Evolutionary conservation across 139 green algal species (phyloP).

Genomic region (Dunaliella sp.): DNA sequence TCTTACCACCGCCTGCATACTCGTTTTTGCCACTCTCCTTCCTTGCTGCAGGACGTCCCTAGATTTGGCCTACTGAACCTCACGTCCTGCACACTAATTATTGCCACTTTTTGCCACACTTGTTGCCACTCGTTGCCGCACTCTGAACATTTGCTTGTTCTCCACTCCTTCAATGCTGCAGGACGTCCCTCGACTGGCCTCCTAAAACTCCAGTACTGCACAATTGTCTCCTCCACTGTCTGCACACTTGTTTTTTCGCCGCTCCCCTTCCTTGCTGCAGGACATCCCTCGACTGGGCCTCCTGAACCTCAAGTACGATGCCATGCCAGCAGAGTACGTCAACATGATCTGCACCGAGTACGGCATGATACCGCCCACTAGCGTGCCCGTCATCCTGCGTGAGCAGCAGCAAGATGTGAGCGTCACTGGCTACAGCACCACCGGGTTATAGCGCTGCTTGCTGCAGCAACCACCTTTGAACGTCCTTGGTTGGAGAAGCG

Average conservation of each 20-base stretch:
- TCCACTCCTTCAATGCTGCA: too few relatives aligned
- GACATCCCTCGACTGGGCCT: constrained; percentile 56
- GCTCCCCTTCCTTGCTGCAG: neutral
- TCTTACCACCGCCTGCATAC: too few relatives aligned
- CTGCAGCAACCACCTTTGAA: neutral
- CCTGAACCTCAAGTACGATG: constrained; percentile 95
- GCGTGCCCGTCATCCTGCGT: constrained; percentile 88
- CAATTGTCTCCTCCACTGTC: too few relatives aligned
- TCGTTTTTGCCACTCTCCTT: too few relatives aligned
- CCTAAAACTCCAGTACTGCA: too few relatives aligned
- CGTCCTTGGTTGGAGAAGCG: neutral
- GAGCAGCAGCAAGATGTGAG: constrained; percentile 63
- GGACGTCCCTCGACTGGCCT: too few relatives aligned
- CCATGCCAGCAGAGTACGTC: constrained; percentile 88
- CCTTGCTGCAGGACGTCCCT: too few relatives aligned
- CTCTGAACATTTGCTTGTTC: too few relatives aligned
- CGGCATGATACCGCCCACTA: constrained; percentile 85
- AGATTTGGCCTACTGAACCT: neutral
- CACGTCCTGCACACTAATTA: too few relatives aligned
- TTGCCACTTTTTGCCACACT: too few relatives aligned
- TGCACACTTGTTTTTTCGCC: too few relatives aligned
- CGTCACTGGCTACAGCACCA: neutral
- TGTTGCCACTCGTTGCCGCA: too few relatives aligned
- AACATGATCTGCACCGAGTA: constrained; percentile 92
- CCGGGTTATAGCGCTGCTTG: neutral